Percentiles rank a stretch among this genome's conserved stretches.
Evolutionary conservation across 208 protist genomes (phyloP).

Genomic region (Cochliopodium minus): DNA sequence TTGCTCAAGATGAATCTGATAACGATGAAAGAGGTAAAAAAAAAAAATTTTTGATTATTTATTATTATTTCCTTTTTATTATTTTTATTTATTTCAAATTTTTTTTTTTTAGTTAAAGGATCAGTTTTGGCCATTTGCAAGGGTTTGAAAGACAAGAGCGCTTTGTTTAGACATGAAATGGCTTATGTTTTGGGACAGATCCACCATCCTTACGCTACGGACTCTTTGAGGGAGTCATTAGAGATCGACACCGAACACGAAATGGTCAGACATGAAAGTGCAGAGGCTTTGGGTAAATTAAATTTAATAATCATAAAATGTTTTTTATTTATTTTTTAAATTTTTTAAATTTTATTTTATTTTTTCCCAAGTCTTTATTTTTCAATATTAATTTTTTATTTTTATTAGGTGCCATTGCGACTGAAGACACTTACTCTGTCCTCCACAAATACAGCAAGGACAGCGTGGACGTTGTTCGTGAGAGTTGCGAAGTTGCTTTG

Average conservation of each 20-base stretch:
- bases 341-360: too few relatives aligned
- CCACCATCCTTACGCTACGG: constrained; percentile 48
- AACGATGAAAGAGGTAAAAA: background rate
- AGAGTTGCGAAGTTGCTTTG: constrained; percentile 75
- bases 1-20: constrained; percentile 15
- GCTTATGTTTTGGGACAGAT: constrained; percentile 90
- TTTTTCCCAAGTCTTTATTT: too few relatives aligned
- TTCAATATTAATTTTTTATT: too few relatives aligned
- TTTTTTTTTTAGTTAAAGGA: constrained; percentile 30
- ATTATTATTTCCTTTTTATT: background rate
- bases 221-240: constrained; percentile 43
- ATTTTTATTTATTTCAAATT: too few relatives aligned
- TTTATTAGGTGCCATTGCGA: constrained; percentile 3
- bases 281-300: constrained; percentile 86
- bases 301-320: too few relatives aligned
- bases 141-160: constrained; percentile 60
- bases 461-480: constrained; percentile 41
- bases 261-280: constrained; percentile 91
- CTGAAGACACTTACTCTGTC: constrained; percentile 1
- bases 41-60: too few relatives aligned
- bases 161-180: constrained; percentile 88
- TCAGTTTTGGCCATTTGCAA: constrained; percentile 53
- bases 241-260: constrained; percentile 56
- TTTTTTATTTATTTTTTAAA: too few relatives aligned
- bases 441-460: constrained; percentile 27